Evolutionary conservation across 2,329 filamentous ascomycete species (phyloP).

Genomic region (Colletotrichum cereale): DNA sequence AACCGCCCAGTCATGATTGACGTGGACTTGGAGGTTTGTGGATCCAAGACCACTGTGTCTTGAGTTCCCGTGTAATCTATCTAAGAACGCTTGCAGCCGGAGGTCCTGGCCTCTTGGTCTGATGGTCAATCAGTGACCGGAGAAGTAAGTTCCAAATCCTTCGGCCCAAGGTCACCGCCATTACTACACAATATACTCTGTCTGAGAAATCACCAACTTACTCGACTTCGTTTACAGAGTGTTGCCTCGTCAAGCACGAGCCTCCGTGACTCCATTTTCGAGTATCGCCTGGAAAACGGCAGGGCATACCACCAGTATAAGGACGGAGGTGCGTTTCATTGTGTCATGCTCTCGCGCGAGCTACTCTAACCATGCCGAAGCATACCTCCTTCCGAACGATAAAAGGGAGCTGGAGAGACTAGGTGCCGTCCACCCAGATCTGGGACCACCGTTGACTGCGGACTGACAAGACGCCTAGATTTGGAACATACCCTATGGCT

Average conservation of each 20-base stretch:
- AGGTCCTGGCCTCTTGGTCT: background rate
- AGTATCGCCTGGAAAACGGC: constrained; percentile 13
- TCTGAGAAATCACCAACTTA: too few relatives aligned
- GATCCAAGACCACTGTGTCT: too few relatives aligned
- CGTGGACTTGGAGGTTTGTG: background rate
- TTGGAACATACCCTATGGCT: constrained; percentile 52
- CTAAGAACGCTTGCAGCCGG: background rate
- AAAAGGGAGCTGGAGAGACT: constrained; percentile 22
- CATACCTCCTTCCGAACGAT: constrained; percentile 32
- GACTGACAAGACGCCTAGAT: constrained; percentile 41
- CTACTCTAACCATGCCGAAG: background rate
- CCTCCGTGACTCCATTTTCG: constrained; percentile 6
- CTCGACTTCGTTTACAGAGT: background rate
- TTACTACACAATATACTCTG: background rate
- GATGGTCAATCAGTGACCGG: background rate
- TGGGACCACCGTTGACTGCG: background rate
- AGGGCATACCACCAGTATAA: constrained; percentile 10
- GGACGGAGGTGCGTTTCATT: constrained; percentile 45
- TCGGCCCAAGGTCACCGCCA: background rate
- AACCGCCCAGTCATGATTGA: background rate
- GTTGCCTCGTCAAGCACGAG: constrained; percentile 13
- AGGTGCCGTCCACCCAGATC: background rate
- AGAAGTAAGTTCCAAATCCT: background rate
- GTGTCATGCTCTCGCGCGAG: constrained; percentile 43
- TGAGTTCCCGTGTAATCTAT: too few relatives aligned